phyloP scores from a whole-genome alignment of 305 asterid genomes.

The Ruellia speciosa region DNA sequence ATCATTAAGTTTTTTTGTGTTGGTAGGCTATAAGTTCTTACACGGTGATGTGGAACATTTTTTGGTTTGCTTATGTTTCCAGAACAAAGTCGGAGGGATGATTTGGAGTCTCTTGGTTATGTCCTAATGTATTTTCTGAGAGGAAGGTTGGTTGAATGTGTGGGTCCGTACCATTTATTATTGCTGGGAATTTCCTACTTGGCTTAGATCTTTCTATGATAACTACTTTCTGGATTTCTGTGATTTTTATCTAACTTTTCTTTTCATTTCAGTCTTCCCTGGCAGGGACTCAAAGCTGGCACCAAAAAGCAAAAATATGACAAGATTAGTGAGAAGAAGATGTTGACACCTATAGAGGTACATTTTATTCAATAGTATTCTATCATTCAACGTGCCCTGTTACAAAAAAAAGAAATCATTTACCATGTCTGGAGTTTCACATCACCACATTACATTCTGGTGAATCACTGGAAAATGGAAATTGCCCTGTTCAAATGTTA shows the following conservation, averaged over 20 bases:
- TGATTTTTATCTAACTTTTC: constrained; percentile 8
- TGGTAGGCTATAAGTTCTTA: too few species aligned
- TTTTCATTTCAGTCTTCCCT: constrained; percentile 55
- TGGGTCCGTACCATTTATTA: constrained; percentile 4
- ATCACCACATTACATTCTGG: too few species aligned
- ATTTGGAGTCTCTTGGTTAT: constrained; percentile 94
- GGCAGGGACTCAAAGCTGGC: constrained; percentile 96
- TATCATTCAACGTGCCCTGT: too few species aligned
- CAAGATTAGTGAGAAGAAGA: constrained; percentile 88
- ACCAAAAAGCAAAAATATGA: constrained; percentile 93
- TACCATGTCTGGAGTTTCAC: not conserved
- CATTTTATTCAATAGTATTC: too few species aligned
- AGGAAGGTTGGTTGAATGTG: constrained; percentile 78
- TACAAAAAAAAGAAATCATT: too few species aligned
- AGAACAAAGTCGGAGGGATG: constrained; percentile 98
- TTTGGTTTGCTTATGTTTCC: constrained; percentile 24
- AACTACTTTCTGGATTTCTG: too few species aligned
- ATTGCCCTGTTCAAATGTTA: constrained; percentile 20
- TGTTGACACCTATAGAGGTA: constrained; percentile 90
- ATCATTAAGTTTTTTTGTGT: not conserved
- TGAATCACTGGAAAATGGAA: constrained; percentile 12
- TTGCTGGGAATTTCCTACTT: too few species aligned
- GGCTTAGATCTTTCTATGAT: too few species aligned
- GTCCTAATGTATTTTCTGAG: constrained; percentile 93
- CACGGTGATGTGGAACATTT: not conserved